phyloP scores from a whole-genome alignment of 2,329 filamentous ascomycete species.

The Fusarium annulatum region DNA sequence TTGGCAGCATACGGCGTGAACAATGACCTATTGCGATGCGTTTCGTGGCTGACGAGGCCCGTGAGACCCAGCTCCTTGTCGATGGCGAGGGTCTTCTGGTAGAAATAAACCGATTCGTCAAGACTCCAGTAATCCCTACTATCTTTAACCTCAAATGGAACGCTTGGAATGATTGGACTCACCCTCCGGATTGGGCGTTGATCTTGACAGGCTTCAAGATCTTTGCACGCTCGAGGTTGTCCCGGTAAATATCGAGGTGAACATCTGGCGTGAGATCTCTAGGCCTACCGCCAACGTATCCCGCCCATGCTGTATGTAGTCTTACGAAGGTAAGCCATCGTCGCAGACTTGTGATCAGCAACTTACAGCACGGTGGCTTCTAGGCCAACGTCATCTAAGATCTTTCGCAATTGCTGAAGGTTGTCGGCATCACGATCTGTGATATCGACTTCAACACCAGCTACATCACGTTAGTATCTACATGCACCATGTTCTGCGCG shows the following conservation, averaged over 20 bases:
- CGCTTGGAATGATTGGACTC: accelerated
- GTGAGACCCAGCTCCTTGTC: background rate
- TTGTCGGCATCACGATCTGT: background rate
- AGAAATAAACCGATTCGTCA: background rate
- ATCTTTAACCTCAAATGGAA: accelerated
- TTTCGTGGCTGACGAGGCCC: background rate
- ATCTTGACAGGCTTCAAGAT: background rate
- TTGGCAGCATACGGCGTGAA: background rate
- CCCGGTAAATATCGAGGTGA: accelerated
- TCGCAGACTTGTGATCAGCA: accelerated
- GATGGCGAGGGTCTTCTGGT: background rate
- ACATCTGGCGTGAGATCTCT: background rate
- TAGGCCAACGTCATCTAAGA: background rate
- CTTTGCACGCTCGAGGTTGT: background rate
- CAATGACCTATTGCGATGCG: background rate
- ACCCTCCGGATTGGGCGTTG: background rate
- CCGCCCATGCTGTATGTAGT: background rate
- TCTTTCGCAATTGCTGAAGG: background rate
- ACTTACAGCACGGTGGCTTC: background rate
- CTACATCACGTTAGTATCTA: background rate
- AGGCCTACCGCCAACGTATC: accelerated
- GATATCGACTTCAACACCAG: background rate
- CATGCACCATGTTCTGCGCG: too few species aligned
- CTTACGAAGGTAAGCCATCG: accelerated
- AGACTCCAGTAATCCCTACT: background rate